Percentiles rank a stretch among this genome's conserved stretches.
Conservation (phyloP, 352 stramenopile genomes). For the Pythium brachiatum region DNA sequence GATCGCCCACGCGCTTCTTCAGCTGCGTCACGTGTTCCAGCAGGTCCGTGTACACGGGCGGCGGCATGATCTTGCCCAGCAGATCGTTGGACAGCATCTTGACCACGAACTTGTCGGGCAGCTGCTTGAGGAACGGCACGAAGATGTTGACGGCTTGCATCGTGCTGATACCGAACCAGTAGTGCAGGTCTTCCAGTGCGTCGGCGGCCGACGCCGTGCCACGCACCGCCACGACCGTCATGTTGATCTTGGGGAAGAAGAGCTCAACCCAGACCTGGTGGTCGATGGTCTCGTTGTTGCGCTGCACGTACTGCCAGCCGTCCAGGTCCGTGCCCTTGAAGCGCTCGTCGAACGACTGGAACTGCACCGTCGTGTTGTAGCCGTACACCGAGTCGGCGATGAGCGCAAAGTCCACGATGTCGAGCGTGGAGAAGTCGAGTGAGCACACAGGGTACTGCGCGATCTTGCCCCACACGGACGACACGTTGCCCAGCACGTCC, state of each 20-base stretch:
- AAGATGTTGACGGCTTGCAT: constrained; percentile 88
- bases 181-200: constrained; percentile 84
- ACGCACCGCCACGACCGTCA: constrained; percentile 81
- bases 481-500: constrained; percentile 46
- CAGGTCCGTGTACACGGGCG: constrained; percentile 73
- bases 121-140: constrained; percentile 82
- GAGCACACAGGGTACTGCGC: constrained; percentile 81
- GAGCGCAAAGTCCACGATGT: constrained; percentile 86
- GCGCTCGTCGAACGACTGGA: constrained; percentile 69
- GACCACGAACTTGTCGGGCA: constrained; percentile 75
- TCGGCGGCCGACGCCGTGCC: constrained; percentile 81
- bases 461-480: constrained; percentile 52
- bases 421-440: constrained; percentile 52
- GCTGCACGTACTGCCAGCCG: constrained; percentile 74
- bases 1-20: constrained; percentile 63
- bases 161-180: constrained; percentile 84
- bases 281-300: constrained; percentile 58
- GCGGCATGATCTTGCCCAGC: constrained; percentile 65
- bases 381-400: constrained; percentile 82
- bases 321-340: constrained; percentile 76
- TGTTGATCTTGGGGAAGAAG: constrained; percentile 80
- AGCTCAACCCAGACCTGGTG: constrained; percentile 86
- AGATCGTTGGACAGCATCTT: constrained; percentile 81
- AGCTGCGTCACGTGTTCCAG: constrained; percentile 57
- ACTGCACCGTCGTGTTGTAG: constrained; percentile 73